phyloP scores from a whole-genome alignment of 352 stramenopile species.

The Aphanomyces stellatus region DNA sequence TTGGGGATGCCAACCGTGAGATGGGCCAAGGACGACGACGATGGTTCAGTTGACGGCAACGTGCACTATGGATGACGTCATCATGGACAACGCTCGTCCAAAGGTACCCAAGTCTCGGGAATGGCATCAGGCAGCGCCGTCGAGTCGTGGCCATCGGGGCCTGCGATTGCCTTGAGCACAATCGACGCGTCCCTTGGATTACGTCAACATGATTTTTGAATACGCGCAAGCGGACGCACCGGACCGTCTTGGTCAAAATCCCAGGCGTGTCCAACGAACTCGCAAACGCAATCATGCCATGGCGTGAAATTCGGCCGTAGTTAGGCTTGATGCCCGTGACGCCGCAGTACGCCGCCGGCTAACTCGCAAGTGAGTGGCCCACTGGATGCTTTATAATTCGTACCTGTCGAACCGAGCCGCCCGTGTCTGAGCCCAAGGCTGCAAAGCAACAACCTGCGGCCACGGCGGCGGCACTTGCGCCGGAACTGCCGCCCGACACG shows the following conservation, averaged over 20 bases:
- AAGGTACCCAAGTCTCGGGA: constrained; percentile 43
- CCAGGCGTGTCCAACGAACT: constrained; percentile 95
- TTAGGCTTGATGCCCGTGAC: constrained; percentile 96
- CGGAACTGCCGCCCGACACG: constrained; percentile 90
- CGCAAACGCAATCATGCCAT: constrained; percentile 95
- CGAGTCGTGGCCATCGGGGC: constrained; percentile 71
- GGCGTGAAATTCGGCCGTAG: constrained; percentile 94
- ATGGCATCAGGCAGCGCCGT: constrained; percentile 54
- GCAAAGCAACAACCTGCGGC: constrained; percentile 86
- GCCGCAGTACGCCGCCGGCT: constrained; percentile 92
- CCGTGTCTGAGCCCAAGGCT: constrained; percentile 96
- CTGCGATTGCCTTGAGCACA: constrained; percentile 72
- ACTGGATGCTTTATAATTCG: not conserved
- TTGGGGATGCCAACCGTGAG: constrained; percentile 88
- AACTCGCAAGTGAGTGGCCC: not conserved
- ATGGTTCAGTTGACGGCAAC: constrained; percentile 23
- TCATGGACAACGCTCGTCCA: too few species aligned
- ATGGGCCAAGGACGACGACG: too few species aligned
- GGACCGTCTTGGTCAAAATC: constrained; percentile 84
- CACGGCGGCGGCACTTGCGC: constrained; percentile 90
- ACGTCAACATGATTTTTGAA: not conserved
- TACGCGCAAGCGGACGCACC: constrained; percentile 24
- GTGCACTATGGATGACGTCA: too few species aligned
- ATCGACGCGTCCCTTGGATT: constrained; percentile 61
- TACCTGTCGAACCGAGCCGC: constrained; percentile 92